Evolutionary conservation across 176 grass and related monocot species (phyloP), one percentile per base, ranked within the genome.

Genomic region (Ananas comosus): DNA sequence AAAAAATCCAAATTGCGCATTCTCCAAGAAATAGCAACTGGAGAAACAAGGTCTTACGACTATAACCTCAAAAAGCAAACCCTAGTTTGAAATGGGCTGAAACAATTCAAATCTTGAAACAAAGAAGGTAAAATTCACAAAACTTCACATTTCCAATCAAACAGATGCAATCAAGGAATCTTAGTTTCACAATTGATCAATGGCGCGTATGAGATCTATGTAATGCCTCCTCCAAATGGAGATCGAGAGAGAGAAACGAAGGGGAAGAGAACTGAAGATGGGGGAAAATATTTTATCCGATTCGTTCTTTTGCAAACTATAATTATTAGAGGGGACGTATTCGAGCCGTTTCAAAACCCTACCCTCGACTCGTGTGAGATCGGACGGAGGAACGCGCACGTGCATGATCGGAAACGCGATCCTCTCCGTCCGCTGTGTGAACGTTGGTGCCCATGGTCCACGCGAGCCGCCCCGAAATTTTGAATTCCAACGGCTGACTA

Each of bases 401-500:
- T 65, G 0, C 24, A 8, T 18, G 42, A 13, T 21, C 16, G 51
- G 42, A 7, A n/a, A 54, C 0, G 0, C 0, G 27, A 87, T 82
- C 79, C 3, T 12, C 11, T 1, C 85, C 71, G 85, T 87, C 72
- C 76, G 80, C 12, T 64, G 0, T 13, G 12, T 17, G 13, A 68
- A 64, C 25, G 10, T 17, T 22, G 14, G 16, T 19, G 56, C 21
- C 56, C 56, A 10, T 42, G 33, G 33, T 6, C 33, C 56, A 49
- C 33, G 48, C 4, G 33, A 65, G 50, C 75, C 71, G 66, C 75
- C 64, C 79, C 53, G 17, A 22, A 66, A 57, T 68, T 87, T 87
- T 87, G 80, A 87, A 87, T 82, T 63, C 63, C 76, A 87, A 87
- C 85, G 85, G 85, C 53, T 69, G 72, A 48, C 64, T 51, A 51